Percentiles rank a stretch among this genome's conserved stretches.
Conservation (phyloP, 306 rosid genomes). For the Sechiopsis laciniata region DNA sequence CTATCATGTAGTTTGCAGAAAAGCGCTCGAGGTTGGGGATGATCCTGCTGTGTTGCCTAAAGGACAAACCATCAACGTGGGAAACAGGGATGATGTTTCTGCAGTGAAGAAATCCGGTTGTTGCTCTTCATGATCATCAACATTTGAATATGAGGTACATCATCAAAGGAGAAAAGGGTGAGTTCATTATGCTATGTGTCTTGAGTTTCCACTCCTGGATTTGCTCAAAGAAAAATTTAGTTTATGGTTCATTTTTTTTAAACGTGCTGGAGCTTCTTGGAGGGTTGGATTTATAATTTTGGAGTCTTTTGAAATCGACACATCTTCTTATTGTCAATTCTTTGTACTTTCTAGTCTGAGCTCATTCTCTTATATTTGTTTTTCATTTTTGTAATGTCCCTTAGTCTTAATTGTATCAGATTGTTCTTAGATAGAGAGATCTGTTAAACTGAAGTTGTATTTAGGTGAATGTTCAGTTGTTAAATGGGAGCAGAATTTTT, state of each 20-base stretch:
- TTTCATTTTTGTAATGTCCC: constrained; percentile 17
- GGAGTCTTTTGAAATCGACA: constrained; percentile 17
- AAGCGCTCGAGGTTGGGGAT: constrained; percentile 46
- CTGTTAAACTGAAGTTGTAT: constrained; percentile 17
- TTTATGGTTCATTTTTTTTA: constrained; percentile 19
- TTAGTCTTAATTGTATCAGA: constrained; percentile 19
- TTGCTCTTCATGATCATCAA: constrained; percentile 39
- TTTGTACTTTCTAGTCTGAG: neutral
- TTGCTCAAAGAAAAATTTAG: constrained; percentile 8
- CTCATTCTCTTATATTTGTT: constrained; percentile 14
- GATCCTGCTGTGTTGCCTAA: constrained; percentile 45
- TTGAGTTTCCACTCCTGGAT: constrained; percentile 18
- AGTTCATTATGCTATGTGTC: constrained; percentile 11
- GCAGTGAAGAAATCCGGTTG: constrained; percentile 47
- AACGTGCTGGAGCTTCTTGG: constrained; percentile 19
- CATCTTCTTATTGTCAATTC: constrained; percentile 12
- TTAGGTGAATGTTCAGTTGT: constrained; percentile 19
- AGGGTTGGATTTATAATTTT: constrained; percentile 12
- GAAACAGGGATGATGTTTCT: constrained; percentile 54
- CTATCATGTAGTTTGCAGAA: constrained; percentile 42
- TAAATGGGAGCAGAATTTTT: constrained; percentile 18
- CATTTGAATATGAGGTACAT: constrained; percentile 4
- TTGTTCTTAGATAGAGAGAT: constrained; percentile 21
- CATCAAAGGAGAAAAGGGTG: constrained; percentile 14
- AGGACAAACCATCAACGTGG: constrained; percentile 47